Base-by-base conservation (phyloP, 108 stramenopile genomes). In the Craspedostauros australis region DNA sequence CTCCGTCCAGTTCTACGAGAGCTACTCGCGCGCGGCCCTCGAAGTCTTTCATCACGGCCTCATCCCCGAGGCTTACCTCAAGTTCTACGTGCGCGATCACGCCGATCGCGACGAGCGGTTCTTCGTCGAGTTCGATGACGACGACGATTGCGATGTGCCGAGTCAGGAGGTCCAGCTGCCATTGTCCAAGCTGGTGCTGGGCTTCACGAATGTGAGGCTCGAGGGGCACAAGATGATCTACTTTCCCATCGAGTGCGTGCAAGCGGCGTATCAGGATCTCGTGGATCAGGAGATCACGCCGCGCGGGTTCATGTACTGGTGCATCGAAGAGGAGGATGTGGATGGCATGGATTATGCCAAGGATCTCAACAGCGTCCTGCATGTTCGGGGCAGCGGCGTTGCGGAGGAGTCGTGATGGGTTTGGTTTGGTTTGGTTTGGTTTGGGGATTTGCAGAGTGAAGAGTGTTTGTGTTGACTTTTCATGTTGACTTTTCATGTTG, bases 1-100 rank as follows among this genome's bases (percentile, higher is more conserved):
- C 30, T 81, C 80, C 7, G 49, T 93, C 30, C 91, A 93, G 46
- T 68, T 93, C 21, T 93, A 93, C 52, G 91, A 93, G 66, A 71
- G 76, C 27, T 87, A 82, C 47, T 80, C 85, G 36, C 64, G 70
- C 15, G 83, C 81, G 26, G 71, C 67, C 21, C 66, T 88, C 66
- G 60, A 57, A 18, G 46, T 79, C 9, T 37, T 46, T 54, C 43
- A 54, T 26, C 20, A 46, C 1, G 9, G 46, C 11, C 36, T 60
- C 39, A 16, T 27, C 8, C 64, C 79, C 7, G 38, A 40, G 8
- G 46, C 34, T 16, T 84, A 78, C 49, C 39, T 76, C 8, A 38
- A 41, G 15, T 19, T 19, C 0, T 74, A 62, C 36, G 56, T 71
- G 2, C 37, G 51, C 1, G 46, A 64, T 22, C 20, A 60, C 6